phyloP scores from a whole-genome alignment of 768 basidiomycete genomes.

The Suillus paluster region DNA sequence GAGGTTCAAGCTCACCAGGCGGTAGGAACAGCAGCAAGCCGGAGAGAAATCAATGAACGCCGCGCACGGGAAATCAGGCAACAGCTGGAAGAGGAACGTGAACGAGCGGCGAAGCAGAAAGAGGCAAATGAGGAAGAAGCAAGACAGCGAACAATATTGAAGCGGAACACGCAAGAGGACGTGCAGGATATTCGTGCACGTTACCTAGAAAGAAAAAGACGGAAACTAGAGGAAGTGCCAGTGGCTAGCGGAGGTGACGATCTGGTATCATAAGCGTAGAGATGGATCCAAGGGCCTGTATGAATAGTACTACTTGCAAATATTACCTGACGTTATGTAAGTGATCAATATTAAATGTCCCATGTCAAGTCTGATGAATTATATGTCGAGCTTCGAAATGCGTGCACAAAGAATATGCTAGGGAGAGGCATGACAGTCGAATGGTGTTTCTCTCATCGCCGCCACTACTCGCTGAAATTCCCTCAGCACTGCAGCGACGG shows the following conservation, averaged over 20 bases:
- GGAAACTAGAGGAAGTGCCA: constrained; percentile 55
- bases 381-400: not conserved
- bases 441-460: constrained; percentile 43
- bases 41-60: constrained; percentile 83
- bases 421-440: constrained; percentile 14
- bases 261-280: constrained; percentile 13
- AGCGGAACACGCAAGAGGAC: constrained; percentile 76
- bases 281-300: not conserved
- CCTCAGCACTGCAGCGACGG: constrained; percentile 49
- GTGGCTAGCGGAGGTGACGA: constrained; percentile 12
- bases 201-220: constrained; percentile 80
- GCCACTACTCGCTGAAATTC: constrained; percentile 56
- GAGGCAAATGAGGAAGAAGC: constrained; percentile 65
- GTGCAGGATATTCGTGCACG: constrained; percentile 76
- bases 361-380: not conserved
- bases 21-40: constrained; percentile 80
- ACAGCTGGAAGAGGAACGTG: constrained; percentile 79
- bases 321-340: not conserved
- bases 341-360: constrained; percentile 11
- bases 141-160: constrained; percentile 66
- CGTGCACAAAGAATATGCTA: not conserved
- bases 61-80: constrained; percentile 75
- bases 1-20: constrained; percentile 66
- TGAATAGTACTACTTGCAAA: not conserved
- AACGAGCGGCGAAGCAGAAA: constrained; percentile 58